Conservation (phyloP, 352 stramenopile genomes). For the Phytopythium boreale region DNA sequence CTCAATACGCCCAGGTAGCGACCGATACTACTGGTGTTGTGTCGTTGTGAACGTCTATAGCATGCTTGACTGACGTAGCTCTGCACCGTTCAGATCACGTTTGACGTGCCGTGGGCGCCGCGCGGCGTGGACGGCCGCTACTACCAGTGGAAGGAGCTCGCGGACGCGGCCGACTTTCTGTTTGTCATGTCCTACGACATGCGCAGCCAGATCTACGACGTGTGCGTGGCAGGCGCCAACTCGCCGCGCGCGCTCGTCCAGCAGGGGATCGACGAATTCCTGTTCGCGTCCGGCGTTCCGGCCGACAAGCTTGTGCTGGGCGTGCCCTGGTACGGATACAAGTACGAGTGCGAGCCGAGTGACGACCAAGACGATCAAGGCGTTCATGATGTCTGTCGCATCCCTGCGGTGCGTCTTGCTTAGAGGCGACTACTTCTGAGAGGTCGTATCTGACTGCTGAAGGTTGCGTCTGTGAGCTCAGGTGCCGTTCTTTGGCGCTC, state of each 20-base stretch:
- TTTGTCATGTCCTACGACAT: constrained; percentile 95
- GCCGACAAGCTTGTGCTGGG: constrained; percentile 86
- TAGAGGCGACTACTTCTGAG: background rate
- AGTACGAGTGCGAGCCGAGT: constrained; percentile 56
- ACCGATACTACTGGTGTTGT: background rate
- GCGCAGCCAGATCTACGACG: constrained; percentile 89
- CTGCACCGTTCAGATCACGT: constrained; percentile 57
- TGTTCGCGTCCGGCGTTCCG: constrained; percentile 50
- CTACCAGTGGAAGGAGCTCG: constrained; percentile 78
- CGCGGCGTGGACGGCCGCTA: constrained; percentile 77
- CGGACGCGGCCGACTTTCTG: constrained; percentile 68
- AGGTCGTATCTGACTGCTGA: background rate
- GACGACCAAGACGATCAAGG: background rate
- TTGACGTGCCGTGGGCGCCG: constrained; percentile 79
- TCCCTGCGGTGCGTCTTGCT: constrained; percentile 18
- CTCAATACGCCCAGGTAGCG: constrained; percentile 53
- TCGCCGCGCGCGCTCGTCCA: constrained; percentile 67
- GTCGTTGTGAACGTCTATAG: constrained; percentile 6
- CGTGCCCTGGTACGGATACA: constrained; percentile 91
- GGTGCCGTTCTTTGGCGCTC: constrained; percentile 63
- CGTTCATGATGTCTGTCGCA: constrained; percentile 21
- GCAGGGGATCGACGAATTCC: constrained; percentile 76
- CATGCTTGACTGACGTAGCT: background rate
- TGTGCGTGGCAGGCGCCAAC: constrained; percentile 86
- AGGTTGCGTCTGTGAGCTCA: constrained; percentile 4